Evolutionary conservation across 2,329 filamentous ascomycete genomes (phyloP), one percentile per base, ranked within the genome.

Genomic region (Lasiodiplodia citricola): DNA sequence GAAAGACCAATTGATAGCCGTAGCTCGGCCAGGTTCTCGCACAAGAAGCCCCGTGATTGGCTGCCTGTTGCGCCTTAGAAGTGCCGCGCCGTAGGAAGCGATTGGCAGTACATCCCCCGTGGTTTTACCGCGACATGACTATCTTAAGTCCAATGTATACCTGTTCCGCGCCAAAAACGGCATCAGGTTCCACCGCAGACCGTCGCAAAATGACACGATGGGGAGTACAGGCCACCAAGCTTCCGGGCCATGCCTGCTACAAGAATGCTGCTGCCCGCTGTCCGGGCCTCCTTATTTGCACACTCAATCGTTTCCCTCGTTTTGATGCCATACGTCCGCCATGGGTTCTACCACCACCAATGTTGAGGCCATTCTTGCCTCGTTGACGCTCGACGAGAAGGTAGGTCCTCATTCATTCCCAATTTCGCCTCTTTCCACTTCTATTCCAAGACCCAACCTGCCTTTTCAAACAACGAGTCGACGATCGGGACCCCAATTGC

Each of bases 301-400:
- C 28, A 10, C 60, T n/a, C 28, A 6, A 16, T n/a, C 31, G 28
- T 44, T 51, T 62, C 25, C 28, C 25, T 63, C 44, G 41, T 51
- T 37, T 51, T 51, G 60, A 52, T 52, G 51, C n/a, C 60, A n/a
- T 37, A 37, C 28, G n/a, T 56, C 23, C 25, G 51, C 63, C 65
- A 67, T 67, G 52, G 54, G 67, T 68, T 70, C 31, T 11, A 75
- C 77, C 73, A 75, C 77, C 73, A 72, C 72, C 67, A 73, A 75
- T 31, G 69, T 78, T 25, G 75, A 79, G 51, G 70, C 56, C n/a
- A 71, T 77, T 38, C 71, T 79, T 13, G 72, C 73, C 69, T 75
- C 76, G 52, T 67, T 79, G 56, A 77, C 75, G 11, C 57, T 79
- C 41, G 76, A 79, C 62, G 77, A 79, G 69, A 79, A 79, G 72